Base-by-base conservation (phyloP, 495 filamentous ascomycete genomes). In the Chaetomium tenue region DNA sequence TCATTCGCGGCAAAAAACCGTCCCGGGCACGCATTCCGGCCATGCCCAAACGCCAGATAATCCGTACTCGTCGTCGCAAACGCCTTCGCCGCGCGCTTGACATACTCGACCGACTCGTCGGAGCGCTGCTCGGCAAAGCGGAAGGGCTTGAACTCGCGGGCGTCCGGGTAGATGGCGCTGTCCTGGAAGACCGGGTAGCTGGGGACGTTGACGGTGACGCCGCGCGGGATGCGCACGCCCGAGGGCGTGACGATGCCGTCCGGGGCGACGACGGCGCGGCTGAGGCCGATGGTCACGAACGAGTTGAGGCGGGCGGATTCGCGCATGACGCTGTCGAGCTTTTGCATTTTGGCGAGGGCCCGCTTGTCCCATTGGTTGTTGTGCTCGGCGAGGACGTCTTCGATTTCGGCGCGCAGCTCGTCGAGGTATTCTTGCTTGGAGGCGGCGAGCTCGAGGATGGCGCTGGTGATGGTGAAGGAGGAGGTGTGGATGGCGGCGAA, bases 401-500 rank as follows among this genome's bases (percentile, higher is more conserved):
- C 55, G 39, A 86, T 77, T 70, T 89, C 87, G 46, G 79, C 77
- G 2, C 84, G 75, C 18, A 89, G 70, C 54, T 76, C 76, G 30
- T 80, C 71, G 20, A 87, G 66, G 65, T 78, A 82, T 63, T 83
- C 78, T 37, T 63, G 70, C 59, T 68, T 63, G 39, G 63, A 64
- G 23, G 60, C 44, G 22, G 57, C 65, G 18, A 75, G 65, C 25
- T 72, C 71, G 6, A 72, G 60, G 40, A 75, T 56, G 47, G 63
- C 71, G 52, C 63, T 57, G 15, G 80, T 82, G 30, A 81, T 76
- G 30, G 75, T 68, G 23, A 83, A 76, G 30, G 76, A 77, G 20
- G 80, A 78, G 1, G 83, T 83, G 66, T 84, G 82, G 47, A 83
- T 80, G 1, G 81, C 73, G 15, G 75, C 80, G 57, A 85, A 81